These are phyloP conservation scores for Rhodosporidiobolus odoratus DNA, from an alignment of 768 basidiomycete genomes.

Conservation along the genomic window DNA sequence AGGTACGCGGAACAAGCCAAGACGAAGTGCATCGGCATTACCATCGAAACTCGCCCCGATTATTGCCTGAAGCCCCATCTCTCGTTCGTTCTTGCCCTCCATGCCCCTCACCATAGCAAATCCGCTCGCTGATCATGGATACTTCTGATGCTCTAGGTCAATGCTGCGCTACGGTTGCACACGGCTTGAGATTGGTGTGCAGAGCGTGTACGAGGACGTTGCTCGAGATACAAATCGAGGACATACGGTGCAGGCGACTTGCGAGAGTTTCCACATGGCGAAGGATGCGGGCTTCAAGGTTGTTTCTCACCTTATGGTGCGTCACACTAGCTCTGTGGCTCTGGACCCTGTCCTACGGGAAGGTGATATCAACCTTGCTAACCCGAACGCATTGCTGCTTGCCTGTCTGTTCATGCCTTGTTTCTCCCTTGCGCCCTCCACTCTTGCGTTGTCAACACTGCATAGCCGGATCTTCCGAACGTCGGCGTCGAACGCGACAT, in stretches of 20 bases:
- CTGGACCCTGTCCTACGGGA: neutral
- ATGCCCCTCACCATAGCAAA: neutral
- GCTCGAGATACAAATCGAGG: constrained; percentile 98
- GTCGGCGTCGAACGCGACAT: constrained; percentile 95
- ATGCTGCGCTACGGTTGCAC: constrained; percentile 99
- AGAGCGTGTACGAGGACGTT: constrained; percentile 98
- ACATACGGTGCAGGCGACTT: constrained; percentile 94
- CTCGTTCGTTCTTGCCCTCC: constrained; percentile 53
- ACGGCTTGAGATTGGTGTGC: constrained; percentile 94
- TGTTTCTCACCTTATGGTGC: constrained; percentile 90
- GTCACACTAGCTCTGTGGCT: neutral
- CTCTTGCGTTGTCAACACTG: neutral
- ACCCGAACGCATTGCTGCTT: neutral
- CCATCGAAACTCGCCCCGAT: constrained; percentile 96
- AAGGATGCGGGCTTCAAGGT: constrained; percentile 99
- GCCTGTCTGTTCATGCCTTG: neutral
- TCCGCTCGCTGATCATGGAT: neutral
- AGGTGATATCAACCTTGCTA: neutral
- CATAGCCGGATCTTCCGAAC: constrained; percentile 85
- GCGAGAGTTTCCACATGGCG: constrained; percentile 92
- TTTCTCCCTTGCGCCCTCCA: neutral
- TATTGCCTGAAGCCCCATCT: constrained; percentile 96
- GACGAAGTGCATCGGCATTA: constrained; percentile 97
- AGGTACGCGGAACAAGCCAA: constrained; percentile 95
- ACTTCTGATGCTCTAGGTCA: constrained; percentile 56